Evolutionary conservation across 345 rosid species (phyloP).

Genomic region (Salix suchowensis): DNA sequence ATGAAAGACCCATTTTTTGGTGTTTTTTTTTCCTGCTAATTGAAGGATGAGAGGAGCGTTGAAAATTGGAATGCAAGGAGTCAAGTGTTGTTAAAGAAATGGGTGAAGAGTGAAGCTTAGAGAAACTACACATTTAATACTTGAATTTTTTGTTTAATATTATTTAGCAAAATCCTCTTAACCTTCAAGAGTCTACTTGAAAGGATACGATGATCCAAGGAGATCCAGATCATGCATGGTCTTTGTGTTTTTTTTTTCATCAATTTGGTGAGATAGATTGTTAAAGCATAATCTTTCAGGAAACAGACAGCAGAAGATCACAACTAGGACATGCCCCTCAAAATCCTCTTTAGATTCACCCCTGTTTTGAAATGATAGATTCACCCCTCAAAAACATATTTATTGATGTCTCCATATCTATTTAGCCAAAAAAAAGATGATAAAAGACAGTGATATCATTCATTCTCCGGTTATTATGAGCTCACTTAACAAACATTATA

Average conservation of each 20-base stretch:
- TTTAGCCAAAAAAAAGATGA: too few relatives aligned
- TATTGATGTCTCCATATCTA: too few relatives aligned
- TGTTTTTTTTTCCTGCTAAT: not conserved
- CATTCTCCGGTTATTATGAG: conserved; percentile 3
- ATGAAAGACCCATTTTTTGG: conserved; percentile 62
- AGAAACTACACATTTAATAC: too few relatives aligned
- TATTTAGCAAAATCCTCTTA: too few relatives aligned
- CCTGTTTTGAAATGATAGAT: too few relatives aligned
- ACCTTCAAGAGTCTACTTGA: too few relatives aligned
- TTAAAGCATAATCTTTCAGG: not conserved
- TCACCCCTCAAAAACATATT: too few relatives aligned
- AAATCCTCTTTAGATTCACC: too few relatives aligned
- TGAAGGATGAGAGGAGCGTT: not conserved
- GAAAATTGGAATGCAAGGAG: not conserved
- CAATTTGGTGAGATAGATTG: not conserved
- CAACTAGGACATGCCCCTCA: too few relatives aligned
- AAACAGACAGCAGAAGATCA: too few relatives aligned
- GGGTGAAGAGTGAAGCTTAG: not conserved
- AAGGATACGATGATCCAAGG: not conserved
- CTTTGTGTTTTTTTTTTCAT: not conserved
- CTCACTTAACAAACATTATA: not conserved
- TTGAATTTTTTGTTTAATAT: too few relatives aligned
- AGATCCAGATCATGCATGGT: not conserved
- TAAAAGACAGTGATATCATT: conserved; percentile 1
- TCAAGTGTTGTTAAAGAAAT: not conserved